Base-by-base conservation (phyloP, 805 yeast species). In the Tetrapisispora iriomotensis region DNA sequence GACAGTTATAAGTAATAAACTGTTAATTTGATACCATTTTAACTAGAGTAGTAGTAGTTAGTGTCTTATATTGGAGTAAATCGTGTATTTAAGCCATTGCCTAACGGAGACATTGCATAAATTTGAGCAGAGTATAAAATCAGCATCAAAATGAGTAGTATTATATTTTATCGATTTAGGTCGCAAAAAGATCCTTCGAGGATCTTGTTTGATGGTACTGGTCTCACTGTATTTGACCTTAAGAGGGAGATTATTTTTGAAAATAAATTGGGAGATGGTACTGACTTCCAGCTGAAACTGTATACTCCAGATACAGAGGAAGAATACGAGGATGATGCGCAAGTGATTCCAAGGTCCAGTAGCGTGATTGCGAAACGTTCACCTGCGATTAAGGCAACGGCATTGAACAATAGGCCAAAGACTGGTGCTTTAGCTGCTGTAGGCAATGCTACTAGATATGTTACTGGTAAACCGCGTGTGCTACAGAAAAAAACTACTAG, bases 191-290 rank as follows among this genome's bases (percentile, higher is more conserved):
- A 74, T 30, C 79, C 83, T 22, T 77, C 83, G 1, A 73, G 94
- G 31, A 75, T 92, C 21, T 72, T 79, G 34, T 92, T 92, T 56
- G 98, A 92, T 59, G 99, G 98, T 17, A 90, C 98, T 0, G 96
- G 97, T 22, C 77, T 92, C 30, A 85, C 95, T 2, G 95, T 88
- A 1, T 92, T 90, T 63, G 99, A 92, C 55, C 66, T 92, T 44
- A 92, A 92, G 62, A 78, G 90, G 45, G 97, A 92, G 50, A 86
- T 92, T 37, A 82, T 92, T 31, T 61, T 71, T 15, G 84, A 78
- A 29, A 90, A 88, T 60, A 82, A 77, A 50, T 67, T 92, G 13
- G 86, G 88, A 6, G 79, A 78, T 43, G 94, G 95, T 1, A 74
- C 79, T 2, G 95, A 85, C 54, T 87, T 88, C 51, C 92, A 85